Evolutionary conservation across 345 rosid species (phyloP), one percentile per base, ranked within the genome.

Genomic region (Brassica carinata): DNA sequence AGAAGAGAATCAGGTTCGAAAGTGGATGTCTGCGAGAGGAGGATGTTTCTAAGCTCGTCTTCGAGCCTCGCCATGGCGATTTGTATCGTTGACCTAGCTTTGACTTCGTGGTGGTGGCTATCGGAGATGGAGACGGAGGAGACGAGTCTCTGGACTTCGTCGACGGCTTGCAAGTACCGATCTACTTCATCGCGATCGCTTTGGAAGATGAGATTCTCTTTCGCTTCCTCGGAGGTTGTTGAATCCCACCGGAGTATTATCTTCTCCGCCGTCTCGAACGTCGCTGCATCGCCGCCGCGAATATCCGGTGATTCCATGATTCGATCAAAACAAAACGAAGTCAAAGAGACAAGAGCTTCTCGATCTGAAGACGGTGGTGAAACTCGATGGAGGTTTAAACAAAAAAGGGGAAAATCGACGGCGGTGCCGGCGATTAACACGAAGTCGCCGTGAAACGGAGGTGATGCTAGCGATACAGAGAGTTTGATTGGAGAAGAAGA

Each of bases 1-100:
- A 83, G 77, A 5, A 87, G 87, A 0, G 88, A 88, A 36, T 89
- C 93, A 7, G 86, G 78, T 15, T 93, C 96, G 11, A 96, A 65
- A 5, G 90, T 89, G 8, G 86, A 74, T 4, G 90, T 77, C 67
- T 93, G 87, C 8, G 81, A 84, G 51, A 93, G 83, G 13, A 96
- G 89, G 34, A 96, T 91, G 85, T 82, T 92, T 34, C 96, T 84
- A 43, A 96, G 87, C 93, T 96, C 99, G 71, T 96, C 99, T 83
- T 96, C 99, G 5, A 96, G 93, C 6, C 98, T 85, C 14, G 98
- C 97, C 99, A 96, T 96, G 74, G 99, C 98, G 94, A 96, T 91
- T 89, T 91, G 98, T 74, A 93, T 85, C 14, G 91, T 74, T 33
- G 89, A 85, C 89, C 76, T 86, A 84, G 87, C 93, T 84, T 87